Evolutionary conservation across 129 eudicot species (phyloP).

Genomic region (Deinandra increscens): DNA sequence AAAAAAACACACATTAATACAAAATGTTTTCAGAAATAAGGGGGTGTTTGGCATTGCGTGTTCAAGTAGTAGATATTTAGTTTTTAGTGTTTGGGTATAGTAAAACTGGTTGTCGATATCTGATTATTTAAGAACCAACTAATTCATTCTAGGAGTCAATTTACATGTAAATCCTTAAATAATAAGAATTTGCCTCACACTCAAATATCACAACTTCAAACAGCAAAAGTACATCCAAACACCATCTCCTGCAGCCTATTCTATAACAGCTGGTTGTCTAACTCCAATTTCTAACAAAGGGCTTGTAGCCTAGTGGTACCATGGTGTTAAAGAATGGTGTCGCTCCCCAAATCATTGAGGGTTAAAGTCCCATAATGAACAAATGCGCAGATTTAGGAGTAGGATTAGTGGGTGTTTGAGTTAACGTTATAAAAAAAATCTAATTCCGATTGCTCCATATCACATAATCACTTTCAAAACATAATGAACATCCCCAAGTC

Average conservation of each 20-base stretch:
- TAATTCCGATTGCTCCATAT: neutral
- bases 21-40: neutral
- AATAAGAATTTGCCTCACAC: neutral
- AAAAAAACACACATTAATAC: constrained; percentile 1
- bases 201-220: neutral
- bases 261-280: neutral
- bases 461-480: neutral
- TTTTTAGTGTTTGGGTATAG: neutral
- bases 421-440: too few relatives aligned
- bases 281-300: neutral
- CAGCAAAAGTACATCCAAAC: neutral
- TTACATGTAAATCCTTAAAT: neutral
- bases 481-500: neutral
- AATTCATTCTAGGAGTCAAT: neutral
- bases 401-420: too few relatives aligned
- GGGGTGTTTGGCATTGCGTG: neutral
- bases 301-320: too few relatives aligned
- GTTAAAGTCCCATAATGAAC: too few relatives aligned
- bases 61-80: neutral
- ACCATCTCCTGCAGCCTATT: neutral
- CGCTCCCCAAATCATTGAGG: too few relatives aligned
- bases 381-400: too few relatives aligned
- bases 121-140: neutral
- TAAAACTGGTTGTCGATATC: neutral
- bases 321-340: too few relatives aligned